Percentiles rank a stretch among this genome's conserved stretches.
Evolutionary conservation across 2,329 filamentous ascomycete genomes (phyloP).

Genomic region (Sporothrix humicola): DNA sequence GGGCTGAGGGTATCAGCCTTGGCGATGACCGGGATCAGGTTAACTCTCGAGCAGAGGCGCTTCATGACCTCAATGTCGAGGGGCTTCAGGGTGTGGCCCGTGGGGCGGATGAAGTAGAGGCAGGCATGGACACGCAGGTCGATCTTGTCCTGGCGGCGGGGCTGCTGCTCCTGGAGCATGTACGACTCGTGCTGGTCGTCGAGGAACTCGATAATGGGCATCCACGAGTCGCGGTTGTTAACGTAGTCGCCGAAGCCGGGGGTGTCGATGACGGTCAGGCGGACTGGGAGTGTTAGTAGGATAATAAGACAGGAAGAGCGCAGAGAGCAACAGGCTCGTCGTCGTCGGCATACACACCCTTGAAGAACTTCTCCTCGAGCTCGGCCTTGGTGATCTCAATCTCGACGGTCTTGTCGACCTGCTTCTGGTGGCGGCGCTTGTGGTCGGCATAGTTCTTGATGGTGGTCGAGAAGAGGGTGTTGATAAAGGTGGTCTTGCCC

Average conservation of each 20-base stretch:
- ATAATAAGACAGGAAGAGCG: not conserved
- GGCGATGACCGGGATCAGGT: slow-evolving; percentile 96
- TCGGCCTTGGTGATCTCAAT: slow-evolving; percentile 99
- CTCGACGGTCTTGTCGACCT: slow-evolving; percentile 99
- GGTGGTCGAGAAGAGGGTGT: slow-evolving; percentile 99
- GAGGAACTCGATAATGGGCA: slow-evolving; percentile 99
- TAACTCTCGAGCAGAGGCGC: slow-evolving; percentile 95
- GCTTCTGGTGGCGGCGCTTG: slow-evolving; percentile 98
- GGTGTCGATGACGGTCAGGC: slow-evolving; percentile 97
- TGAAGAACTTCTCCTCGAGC: slow-evolving; percentile 99
- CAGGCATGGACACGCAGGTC: slow-evolving; percentile 98
- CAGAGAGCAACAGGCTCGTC: not conserved
- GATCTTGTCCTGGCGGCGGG: slow-evolving; percentile 97
- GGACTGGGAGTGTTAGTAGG: slow-evolving; percentile 64
- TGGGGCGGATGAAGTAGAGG: slow-evolving; percentile 98
- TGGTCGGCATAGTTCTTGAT: slow-evolving; percentile 99
- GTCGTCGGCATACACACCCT: slow-evolving; percentile 66
- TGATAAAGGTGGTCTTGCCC: slow-evolving; percentile 99
- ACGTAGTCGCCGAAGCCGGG: slow-evolving; percentile 99
- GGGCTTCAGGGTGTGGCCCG: slow-evolving; percentile 97
- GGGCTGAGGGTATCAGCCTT: slow-evolving; percentile 98
- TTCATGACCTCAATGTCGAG: slow-evolving; percentile 99
- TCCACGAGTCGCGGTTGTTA: slow-evolving; percentile 99
- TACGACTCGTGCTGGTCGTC: slow-evolving; percentile 99
- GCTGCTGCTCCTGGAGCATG: slow-evolving; percentile 99